These are phyloP conservation scores for Kalanchoe fedtschenkoi DNA, from an alignment of 164 flowering plant genomes.

Conservation along the genomic window DNA sequence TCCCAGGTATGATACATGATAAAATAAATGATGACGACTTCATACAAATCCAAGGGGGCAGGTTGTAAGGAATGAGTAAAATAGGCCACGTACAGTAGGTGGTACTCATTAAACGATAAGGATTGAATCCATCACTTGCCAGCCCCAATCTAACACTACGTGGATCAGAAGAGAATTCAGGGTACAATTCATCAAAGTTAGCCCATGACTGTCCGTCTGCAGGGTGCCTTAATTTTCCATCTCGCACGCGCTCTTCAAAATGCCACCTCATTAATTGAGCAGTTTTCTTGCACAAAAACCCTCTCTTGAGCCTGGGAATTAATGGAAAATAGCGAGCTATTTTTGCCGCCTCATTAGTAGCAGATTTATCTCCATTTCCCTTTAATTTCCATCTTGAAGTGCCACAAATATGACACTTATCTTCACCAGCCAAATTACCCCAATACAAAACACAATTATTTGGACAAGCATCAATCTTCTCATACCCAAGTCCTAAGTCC, in stretches of 20 bases:
- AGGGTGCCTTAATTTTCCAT: conserved; percentile 11
- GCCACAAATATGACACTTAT: background rate
- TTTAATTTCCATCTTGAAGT: background rate
- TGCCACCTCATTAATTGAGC: conserved; percentile 17
- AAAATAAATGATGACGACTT: background rate
- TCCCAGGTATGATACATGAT: background rate
- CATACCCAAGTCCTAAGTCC: background rate
- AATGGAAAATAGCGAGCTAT: conserved; percentile 10
- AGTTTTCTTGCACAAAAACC: conserved; percentile 11
- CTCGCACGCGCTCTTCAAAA: conserved; percentile 6
- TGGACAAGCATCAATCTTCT: background rate
- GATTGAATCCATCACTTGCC: conserved; percentile 1
- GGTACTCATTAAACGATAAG: background rate
- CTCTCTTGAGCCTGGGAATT: conserved; percentile 11
- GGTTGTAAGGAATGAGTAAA: background rate
- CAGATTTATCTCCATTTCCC: background rate
- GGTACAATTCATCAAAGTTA: background rate
- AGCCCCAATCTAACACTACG: background rate
- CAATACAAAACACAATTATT: background rate
- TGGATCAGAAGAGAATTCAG: background rate
- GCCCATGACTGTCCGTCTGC: conserved; percentile 12
- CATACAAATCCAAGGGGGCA: conserved; percentile 2
- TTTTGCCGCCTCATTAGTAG: background rate
- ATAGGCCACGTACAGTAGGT: background rate
- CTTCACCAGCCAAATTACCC: background rate